Percentiles rank a stretch among this genome's conserved stretches.
Evolutionary conservation across 805 yeast species (phyloP).

Genomic region (Schizosaccharomyces lindneri): DNA sequence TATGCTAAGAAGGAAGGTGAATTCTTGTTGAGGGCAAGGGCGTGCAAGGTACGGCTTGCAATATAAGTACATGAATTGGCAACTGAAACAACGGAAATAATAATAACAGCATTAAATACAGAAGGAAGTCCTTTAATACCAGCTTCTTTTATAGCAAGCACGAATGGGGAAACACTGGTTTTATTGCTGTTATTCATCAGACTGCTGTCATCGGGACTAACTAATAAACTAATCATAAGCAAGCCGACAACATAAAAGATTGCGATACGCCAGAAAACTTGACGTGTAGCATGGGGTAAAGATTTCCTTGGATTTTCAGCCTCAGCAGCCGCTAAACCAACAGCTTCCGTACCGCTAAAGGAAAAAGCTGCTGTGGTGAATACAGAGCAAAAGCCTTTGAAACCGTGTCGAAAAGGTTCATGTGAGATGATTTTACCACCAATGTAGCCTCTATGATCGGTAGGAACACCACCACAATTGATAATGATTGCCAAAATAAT

Average conservation of each 20-base stretch:
- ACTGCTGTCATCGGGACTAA: constrained; percentile 31
- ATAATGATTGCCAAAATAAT: constrained; percentile 33
- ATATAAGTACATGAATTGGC: constrained; percentile 52
- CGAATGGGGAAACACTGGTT: constrained; percentile 41
- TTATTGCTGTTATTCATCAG: constrained; percentile 23
- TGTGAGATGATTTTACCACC: constrained; percentile 39
- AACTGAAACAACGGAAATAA: constrained; percentile 44
- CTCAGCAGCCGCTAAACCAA: constrained; percentile 59
- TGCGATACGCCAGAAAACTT: constrained; percentile 65
- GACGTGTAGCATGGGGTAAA: constrained; percentile 51
- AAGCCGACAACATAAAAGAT: constrained; percentile 40
- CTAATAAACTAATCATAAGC: constrained; percentile 38
- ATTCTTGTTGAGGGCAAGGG: constrained; percentile 16
- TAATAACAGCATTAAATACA: constrained; percentile 38
- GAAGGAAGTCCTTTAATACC: constrained; percentile 47
- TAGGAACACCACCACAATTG: constrained; percentile 37
- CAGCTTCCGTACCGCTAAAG: constrained; percentile 50
- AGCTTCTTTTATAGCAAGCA: constrained; percentile 42
- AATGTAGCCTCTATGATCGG: constrained; percentile 38
- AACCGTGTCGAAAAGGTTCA: constrained; percentile 31
- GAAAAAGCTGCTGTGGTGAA: constrained; percentile 57
- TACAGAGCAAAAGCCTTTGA: constrained; percentile 45
- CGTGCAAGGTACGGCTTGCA: constrained; percentile 37
- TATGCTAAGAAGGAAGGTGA: constrained; percentile 38
- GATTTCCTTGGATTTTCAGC: constrained; percentile 39